Evolutionary conservation across 73 alveolate species (phyloP).

Genomic region (Symbiodinium pilosum): DNA sequence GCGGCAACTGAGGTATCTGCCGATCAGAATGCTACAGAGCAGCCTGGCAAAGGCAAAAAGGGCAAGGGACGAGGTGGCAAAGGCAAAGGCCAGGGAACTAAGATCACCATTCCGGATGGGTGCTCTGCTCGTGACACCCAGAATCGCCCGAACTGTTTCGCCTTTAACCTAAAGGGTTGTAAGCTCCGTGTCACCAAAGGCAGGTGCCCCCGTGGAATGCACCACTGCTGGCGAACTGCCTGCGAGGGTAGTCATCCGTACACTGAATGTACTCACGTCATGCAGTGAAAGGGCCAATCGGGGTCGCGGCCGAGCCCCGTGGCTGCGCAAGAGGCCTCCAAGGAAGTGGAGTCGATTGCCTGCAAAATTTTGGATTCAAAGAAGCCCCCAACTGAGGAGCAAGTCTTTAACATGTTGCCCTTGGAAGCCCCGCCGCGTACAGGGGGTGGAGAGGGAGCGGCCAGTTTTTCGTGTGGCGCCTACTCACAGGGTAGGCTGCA

Average conservation of each 20-base stretch:
- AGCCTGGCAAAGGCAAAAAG: too few relatives aligned
- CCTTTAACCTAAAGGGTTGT: background rate
- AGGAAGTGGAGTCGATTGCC: too few relatives aligned
- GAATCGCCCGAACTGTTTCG: background rate
- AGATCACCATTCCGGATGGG: background rate
- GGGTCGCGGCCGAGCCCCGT: background rate
- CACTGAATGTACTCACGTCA: background rate
- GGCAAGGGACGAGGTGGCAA: background rate
- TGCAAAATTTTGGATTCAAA: too few relatives aligned
- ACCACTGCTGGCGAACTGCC: background rate
- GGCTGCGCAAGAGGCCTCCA: too few relatives aligned
- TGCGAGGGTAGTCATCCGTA: background rate
- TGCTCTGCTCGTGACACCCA: background rate
- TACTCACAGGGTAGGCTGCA: background rate
- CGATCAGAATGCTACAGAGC: too few relatives aligned
- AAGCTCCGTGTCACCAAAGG: background rate
- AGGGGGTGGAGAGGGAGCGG: background rate
- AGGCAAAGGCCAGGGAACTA: background rate
- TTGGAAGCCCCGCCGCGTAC: too few relatives aligned
- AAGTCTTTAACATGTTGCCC: too few relatives aligned
- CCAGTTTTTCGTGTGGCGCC: background rate
- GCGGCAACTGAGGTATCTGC: too few relatives aligned
- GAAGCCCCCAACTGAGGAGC: too few relatives aligned
- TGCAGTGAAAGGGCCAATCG: background rate
- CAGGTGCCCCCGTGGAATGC: conserved; percentile 9